These are phyloP conservation scores for Fusarium newnesense DNA, from an alignment of 2,329 filamentous ascomycete genomes.

Conservation along the genomic window DNA sequence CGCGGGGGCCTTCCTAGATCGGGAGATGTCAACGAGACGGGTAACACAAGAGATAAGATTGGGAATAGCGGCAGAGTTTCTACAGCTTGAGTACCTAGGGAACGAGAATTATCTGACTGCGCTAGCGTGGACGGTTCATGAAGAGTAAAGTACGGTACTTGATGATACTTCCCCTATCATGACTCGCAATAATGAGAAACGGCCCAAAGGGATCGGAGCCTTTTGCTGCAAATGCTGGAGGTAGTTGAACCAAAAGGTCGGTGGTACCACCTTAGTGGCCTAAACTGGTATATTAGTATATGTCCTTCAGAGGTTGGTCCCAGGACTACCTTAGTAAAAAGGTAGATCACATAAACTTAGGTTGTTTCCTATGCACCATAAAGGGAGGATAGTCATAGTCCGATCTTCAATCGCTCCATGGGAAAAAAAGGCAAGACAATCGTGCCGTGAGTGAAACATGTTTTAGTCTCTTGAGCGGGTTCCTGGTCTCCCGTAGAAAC, in stretches of 20 bases:
- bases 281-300: too few species aligned
- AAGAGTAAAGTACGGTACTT: constrained; percentile 25
- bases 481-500: constrained; percentile 26
- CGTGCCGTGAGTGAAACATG: constrained; percentile 17
- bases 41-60: constrained; percentile 14
- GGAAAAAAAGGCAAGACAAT: constrained; percentile 16
- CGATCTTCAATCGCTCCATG: constrained; percentile 16
- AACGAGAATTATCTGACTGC: neutral
- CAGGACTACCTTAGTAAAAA: neutral
- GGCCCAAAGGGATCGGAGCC: neutral
- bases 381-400: constrained; percentile 7
- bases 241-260: too few species aligned
- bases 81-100: neutral
- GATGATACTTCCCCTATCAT: neutral
- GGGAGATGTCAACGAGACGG: constrained; percentile 24
- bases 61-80: constrained; percentile 17
- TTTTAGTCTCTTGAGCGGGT: constrained; percentile 9
- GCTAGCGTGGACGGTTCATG: neutral
- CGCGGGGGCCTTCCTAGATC: constrained; percentile 25
- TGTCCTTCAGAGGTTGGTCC: neutral
- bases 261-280: too few species aligned
- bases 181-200: constrained; percentile 8
- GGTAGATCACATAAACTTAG: neutral
- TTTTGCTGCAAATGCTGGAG: neutral
- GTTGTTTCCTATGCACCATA: neutral